Percentiles rank a stretch among this genome's conserved stretches.
These are phyloP conservation scores for Clarireedia homoeocarpa DNA, from an alignment of 2,329 filamentous ascomycete genomes.

Conservation along the genomic window DNA sequence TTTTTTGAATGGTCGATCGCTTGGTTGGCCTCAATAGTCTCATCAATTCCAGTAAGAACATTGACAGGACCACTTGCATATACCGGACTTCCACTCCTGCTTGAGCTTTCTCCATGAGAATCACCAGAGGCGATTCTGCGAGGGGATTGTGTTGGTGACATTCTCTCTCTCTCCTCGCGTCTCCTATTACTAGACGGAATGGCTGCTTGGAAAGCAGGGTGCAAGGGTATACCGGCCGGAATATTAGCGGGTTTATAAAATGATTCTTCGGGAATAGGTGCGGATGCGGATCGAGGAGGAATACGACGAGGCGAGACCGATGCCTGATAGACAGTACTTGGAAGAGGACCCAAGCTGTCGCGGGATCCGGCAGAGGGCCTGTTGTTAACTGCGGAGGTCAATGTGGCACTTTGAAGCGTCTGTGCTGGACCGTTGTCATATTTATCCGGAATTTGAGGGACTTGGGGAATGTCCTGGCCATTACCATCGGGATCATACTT, in stretches of 20 bases:
- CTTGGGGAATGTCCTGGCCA: constrained; percentile 46
- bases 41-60: constrained; percentile 40
- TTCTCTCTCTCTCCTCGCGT: constrained; percentile 16
- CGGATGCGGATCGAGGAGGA: constrained; percentile 53
- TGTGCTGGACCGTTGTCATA: constrained; percentile 29
- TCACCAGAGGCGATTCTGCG: constrained; percentile 28
- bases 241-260: constrained; percentile 25
- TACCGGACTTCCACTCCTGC: constrained; percentile 22
- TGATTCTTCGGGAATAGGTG: constrained; percentile 44
- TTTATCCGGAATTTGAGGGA: constrained; percentile 44
- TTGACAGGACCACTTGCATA: constrained; percentile 17
- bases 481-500: constrained; percentile 55
- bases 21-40: constrained; percentile 33
- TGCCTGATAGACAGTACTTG: constrained; percentile 28
- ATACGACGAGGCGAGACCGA: constrained; percentile 40
- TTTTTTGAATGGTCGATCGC: constrained; percentile 40
- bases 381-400: constrained; percentile 10
- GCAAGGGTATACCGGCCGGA: constrained; percentile 29
- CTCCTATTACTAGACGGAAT: constrained; percentile 30
- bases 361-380: constrained; percentile 22
- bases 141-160: constrained; percentile 17
- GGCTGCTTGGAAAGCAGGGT: constrained; percentile 36
- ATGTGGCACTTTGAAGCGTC: background rate
- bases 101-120: constrained; percentile 20
- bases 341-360: constrained; percentile 26